Percentiles rank a stretch among this genome's conserved stretches.
Conservation (phyloP, 352 stramenopile species). For the Nothophytophthora sp. region DNA sequence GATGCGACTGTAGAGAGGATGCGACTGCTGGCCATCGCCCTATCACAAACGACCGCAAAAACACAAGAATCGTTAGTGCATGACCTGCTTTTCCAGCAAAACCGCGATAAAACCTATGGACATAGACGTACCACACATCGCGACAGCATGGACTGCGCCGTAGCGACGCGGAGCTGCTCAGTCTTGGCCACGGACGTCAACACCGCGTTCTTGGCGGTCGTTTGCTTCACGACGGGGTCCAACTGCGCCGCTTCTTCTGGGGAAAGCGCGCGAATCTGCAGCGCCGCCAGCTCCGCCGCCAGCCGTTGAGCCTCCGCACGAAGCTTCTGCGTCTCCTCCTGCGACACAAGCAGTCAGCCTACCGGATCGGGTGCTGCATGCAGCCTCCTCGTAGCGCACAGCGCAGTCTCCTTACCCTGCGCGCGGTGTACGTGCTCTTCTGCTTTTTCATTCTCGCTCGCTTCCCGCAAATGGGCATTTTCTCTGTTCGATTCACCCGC, state of each 20-base stretch:
- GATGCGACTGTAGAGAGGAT: slow-evolving; percentile 22
- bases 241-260: slow-evolving; percentile 12
- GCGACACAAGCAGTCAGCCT: background rate
- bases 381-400: background rate
- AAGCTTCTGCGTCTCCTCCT: slow-evolving; percentile 28
- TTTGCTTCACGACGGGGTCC: slow-evolving; percentile 9
- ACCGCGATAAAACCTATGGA: too few relatives aligned
- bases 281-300: slow-evolving; percentile 16
- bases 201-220: slow-evolving; percentile 20
- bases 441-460: slow-evolving; percentile 34
- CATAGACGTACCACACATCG: slow-evolving; percentile 24
- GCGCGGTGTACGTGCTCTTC: slow-evolving; percentile 19
- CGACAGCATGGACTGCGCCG: slow-evolving; percentile 30
- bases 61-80: slow-evolving; percentile 8
- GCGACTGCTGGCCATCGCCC: slow-evolving; percentile 17
- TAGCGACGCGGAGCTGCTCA: slow-evolving; percentile 37
- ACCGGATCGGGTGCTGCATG: background rate
- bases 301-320: slow-evolving; percentile 12
- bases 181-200: slow-evolving; percentile 26
- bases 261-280: slow-evolving; percentile 6
- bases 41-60: slow-evolving; percentile 4
- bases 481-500: too few relatives aligned
- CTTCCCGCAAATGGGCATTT: too few relatives aligned
- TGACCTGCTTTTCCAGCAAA: too few relatives aligned
- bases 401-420: slow-evolving; percentile 3